Base-by-base conservation (phyloP, 2,329 filamentous ascomycete genomes). In the Zopfia rhizophila region DNA sequence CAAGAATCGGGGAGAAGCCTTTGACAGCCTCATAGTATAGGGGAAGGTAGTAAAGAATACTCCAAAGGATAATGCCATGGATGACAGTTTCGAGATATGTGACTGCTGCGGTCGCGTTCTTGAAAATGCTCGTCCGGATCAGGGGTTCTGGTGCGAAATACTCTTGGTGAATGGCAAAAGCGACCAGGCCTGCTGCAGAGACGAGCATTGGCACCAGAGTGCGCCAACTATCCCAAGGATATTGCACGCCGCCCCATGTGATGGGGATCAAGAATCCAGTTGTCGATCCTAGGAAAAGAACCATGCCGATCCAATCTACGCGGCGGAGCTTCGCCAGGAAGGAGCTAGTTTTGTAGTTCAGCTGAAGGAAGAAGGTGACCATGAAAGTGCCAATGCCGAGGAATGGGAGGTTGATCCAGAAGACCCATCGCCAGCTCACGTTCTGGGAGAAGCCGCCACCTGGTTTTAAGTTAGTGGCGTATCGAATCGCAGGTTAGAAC, bases 231-330 rank as follows among this genome's bases (percentile, higher is more conserved):
- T 72, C 63, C 87, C 86, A 90, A 0, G 77, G 60, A 61, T 87
- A 89, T 70, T 85, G 81, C 7, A 87, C 77, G 25, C 85, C 86
- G 7, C 85, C 87, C 76, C 83, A 86, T 2, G 83, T 85, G 3
- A 88, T 62, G 0, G 83, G 82, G 31, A 87, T 82, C 28, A 88
- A 66, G 57, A 88, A 81, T 16, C 78, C 79, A 0, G 83, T 83
- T 10, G 78, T 75, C 11, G 81, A 80, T 10, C 73, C 79, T 13
- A 87, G 75, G 60, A 90, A 89, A 3, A 90, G 60, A 1, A 80
- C 53, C 4, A 81, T 78, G 1, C 87, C 87, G 22, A 83, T 41
- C 78, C 82, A 89, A 61, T 90, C 86, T 17, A 89, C 78, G 6
- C 77, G 75, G 21, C 68, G 70, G 3, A 83, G 66, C 54, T 84